Percentiles rank a stretch among this genome's conserved stretches.
phyloP scores from a whole-genome alignment of 306 rosid species.

The Dalbergia oliveri region DNA sequence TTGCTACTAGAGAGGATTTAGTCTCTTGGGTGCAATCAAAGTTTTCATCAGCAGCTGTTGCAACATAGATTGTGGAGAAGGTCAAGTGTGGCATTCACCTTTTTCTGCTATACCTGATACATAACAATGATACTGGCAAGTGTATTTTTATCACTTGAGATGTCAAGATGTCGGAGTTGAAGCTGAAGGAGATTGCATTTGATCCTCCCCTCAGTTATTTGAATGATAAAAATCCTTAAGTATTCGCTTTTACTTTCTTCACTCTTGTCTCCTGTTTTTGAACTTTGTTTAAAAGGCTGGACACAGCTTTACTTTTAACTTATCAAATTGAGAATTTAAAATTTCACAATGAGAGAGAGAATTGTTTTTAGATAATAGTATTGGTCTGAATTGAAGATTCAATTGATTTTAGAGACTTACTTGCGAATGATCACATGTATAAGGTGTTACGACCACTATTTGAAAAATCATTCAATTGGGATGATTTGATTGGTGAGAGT shows the following conservation, averaged over 20 bases:
- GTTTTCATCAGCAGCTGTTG: constrained; percentile 41
- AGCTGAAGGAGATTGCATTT: constrained; percentile 28
- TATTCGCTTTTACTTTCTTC: constrained; percentile 6
- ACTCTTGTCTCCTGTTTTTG: neutral
- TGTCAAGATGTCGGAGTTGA: constrained; percentile 20
- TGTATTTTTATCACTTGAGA: constrained; percentile 26
- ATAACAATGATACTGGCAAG: neutral
- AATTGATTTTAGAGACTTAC: no score
- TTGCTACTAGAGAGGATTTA: constrained; percentile 81
- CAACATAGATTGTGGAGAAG: constrained; percentile 43
- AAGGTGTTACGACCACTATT: no score
- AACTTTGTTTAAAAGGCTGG: neutral
- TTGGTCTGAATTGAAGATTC: no score
- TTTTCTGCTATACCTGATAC: constrained; percentile 1
- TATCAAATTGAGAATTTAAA: no score
- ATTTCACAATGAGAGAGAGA: no score
- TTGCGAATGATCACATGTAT: no score
- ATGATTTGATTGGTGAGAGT: no score
- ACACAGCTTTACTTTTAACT: neutral
- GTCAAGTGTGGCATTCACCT: constrained; percentile 30
- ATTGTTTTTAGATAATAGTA: no score
- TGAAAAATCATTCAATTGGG: no score
- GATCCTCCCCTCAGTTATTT: constrained; percentile 23
- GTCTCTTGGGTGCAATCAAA: constrained; percentile 81
- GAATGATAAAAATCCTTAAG: constrained; percentile 36